Evolutionary conservation across 2,329 filamentous ascomycete species (phyloP).

Genomic region (Orbilia blumenaviensis): DNA sequence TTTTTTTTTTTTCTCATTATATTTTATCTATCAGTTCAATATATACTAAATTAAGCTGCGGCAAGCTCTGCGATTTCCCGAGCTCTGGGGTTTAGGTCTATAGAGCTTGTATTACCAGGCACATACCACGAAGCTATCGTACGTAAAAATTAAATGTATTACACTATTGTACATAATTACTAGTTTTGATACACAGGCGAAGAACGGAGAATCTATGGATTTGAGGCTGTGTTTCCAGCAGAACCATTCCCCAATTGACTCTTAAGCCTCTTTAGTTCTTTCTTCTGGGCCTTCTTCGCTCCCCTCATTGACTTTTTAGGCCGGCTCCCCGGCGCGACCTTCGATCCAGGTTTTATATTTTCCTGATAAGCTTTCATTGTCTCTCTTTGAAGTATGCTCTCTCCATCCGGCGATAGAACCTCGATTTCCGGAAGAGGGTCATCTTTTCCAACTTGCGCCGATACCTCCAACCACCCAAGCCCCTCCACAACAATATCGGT

Average conservation of each 20-base stretch:
- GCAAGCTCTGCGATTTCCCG: too few species aligned
- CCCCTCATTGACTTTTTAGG: conserved; percentile 52
- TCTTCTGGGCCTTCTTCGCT: conserved; percentile 58
- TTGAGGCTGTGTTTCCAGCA: not conserved
- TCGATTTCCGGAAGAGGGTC: conserved; percentile 61
- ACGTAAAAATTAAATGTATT: too few species aligned
- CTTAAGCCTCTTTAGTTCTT: conserved; percentile 17
- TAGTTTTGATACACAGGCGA: too few species aligned
- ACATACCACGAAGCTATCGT: too few species aligned
- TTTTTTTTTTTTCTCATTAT: too few species aligned
- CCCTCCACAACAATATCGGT: conserved; percentile 90
- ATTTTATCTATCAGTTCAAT: too few species aligned
- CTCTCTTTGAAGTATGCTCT: conserved; percentile 53
- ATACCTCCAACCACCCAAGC: conserved; percentile 90
- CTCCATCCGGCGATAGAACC: conserved; percentile 52
- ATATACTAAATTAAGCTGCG: too few species aligned
- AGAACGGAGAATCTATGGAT: not conserved
- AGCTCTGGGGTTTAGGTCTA: too few species aligned
- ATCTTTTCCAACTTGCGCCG: conserved; percentile 77
- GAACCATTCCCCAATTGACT: not conserved
- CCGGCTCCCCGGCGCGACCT: conserved; percentile 26
- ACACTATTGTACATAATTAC: too few species aligned
- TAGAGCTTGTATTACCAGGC: too few species aligned
- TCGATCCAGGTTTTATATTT: conserved; percentile 41
- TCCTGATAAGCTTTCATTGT: conserved; percentile 55